Evolutionary conservation across 176 grass and related monocot species (phyloP).

Genomic region (Bromus sterilis): DNA sequence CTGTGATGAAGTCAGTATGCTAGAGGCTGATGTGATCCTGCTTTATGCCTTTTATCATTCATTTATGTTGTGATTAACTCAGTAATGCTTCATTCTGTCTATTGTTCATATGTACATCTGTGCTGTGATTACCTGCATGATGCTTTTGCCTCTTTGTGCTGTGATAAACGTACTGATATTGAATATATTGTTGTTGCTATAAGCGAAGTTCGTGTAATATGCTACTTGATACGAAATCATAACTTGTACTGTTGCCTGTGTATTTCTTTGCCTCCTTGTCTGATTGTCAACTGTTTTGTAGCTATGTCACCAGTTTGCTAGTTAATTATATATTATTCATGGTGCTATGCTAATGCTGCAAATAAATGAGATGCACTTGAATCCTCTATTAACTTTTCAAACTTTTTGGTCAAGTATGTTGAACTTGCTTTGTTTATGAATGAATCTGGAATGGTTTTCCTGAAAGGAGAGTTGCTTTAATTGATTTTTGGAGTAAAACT

Average conservation of each 20-base stretch:
- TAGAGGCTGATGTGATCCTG: conserved; percentile 12
- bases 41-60: background rate
- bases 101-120: background rate
- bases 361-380: background rate
- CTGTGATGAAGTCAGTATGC: background rate
- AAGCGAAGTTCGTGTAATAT: background rate
- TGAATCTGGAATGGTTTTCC: background rate
- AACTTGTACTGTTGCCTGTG: background rate
- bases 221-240: background rate
- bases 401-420: background rate
- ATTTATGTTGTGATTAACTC: background rate
- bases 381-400: background rate
- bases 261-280: background rate
- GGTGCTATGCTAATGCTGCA: background rate
- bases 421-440: background rate
- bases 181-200: background rate
- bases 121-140: background rate
- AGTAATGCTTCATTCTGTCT: background rate
- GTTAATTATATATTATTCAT: background rate
- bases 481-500: background rate
- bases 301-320: background rate
- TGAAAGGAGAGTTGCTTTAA: background rate
- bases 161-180: background rate
- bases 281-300: background rate
- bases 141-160: background rate